Percentiles rank a stretch among this genome's conserved stretches.
Conservation (phyloP, 495 filamentous ascomycete genomes). For the Podospora comata region DNA sequence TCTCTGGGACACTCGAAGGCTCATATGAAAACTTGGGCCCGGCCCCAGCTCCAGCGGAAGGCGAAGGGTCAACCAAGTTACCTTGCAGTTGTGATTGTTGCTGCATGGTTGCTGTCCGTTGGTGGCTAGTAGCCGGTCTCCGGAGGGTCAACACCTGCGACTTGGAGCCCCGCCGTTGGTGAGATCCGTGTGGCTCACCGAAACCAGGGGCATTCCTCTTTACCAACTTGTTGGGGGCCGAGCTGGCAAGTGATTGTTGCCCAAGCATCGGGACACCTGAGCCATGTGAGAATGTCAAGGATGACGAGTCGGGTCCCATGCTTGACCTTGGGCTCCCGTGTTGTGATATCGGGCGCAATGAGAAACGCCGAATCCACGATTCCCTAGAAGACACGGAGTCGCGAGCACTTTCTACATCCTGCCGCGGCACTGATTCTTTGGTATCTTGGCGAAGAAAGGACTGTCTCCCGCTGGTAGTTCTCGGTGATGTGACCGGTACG, state of each 20-base stretch:
- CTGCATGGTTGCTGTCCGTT: constrained; percentile 69
- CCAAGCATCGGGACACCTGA: constrained; percentile 64
- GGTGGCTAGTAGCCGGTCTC: constrained; percentile 83
- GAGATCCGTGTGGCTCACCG: constrained; percentile 44
- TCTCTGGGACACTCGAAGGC: constrained; percentile 27
- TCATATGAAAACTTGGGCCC: constrained; percentile 35
- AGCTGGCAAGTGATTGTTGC: constrained; percentile 40
- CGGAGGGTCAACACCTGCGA: constrained; percentile 59
- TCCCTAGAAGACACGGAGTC: constrained; percentile 56
- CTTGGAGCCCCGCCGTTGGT: constrained; percentile 43
- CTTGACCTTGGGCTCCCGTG: constrained; percentile 65
- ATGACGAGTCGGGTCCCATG: constrained; percentile 63
- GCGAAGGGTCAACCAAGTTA: constrained; percentile 15
- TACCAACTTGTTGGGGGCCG: constrained; percentile 78
- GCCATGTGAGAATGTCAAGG: constrained; percentile 66
- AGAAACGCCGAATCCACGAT: constrained; percentile 77
- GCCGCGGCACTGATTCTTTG: constrained; percentile 25
- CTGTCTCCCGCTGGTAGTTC: constrained; percentile 37
- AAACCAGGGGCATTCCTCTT: constrained; percentile 68
- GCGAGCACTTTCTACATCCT: constrained; percentile 38
- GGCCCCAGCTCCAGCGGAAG: constrained; percentile 25
- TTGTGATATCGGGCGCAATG: constrained; percentile 66
- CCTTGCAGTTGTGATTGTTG: constrained; percentile 38
- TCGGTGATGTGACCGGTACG: constrained; percentile 36
- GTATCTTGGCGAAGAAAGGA: constrained; percentile 46